phyloP scores from a whole-genome alignment of 257 asterid genomes.

The Perilla frutescens region DNA sequence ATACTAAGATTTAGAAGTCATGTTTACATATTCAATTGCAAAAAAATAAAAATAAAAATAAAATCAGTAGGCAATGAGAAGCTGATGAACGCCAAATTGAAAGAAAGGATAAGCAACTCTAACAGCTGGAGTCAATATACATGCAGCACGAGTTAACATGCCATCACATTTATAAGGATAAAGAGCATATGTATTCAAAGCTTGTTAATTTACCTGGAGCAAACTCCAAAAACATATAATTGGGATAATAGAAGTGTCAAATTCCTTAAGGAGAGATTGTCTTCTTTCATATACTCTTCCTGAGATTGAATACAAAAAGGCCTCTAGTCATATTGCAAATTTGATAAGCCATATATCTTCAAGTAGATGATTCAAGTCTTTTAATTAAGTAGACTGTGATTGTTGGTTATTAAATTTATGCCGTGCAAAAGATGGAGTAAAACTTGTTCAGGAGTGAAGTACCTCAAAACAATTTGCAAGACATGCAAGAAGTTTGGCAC shows the following conservation, averaged over 20 bases:
- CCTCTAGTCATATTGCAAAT: conserved; percentile 9
- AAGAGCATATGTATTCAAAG: conserved; percentile 17
- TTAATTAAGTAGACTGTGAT: neutral
- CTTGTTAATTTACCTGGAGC: conserved; percentile 68
- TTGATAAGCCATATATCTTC: conserved; percentile 1
- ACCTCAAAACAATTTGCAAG: conserved; percentile 92
- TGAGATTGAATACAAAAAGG: conserved; percentile 43
- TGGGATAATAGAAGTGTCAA: conserved; percentile 82
- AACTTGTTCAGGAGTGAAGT: conserved; percentile 28
- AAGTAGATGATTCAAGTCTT: conserved; percentile 5
- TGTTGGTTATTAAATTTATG: neutral
- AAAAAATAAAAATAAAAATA: neutral
- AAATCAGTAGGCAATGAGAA: neutral
- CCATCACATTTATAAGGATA: conserved; percentile 3
- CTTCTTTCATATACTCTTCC: conserved; percentile 91
- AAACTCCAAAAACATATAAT: conserved; percentile 81
- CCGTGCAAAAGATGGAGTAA: conserved; percentile 16
- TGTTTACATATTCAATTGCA: conserved; percentile 3
- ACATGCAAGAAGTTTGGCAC: conserved; percentile 88
- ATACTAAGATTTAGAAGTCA: neutral
- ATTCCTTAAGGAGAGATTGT: conserved; percentile 81
- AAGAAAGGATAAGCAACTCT: conserved; percentile 19
- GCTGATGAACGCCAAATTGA: neutral
- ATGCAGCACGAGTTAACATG: conserved; percentile 13
- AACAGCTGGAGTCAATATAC: conserved; percentile 1